phyloP scores from a whole-genome alignment of 2,329 filamentous ascomycete species.

The Juglanconis juglandina region DNA sequence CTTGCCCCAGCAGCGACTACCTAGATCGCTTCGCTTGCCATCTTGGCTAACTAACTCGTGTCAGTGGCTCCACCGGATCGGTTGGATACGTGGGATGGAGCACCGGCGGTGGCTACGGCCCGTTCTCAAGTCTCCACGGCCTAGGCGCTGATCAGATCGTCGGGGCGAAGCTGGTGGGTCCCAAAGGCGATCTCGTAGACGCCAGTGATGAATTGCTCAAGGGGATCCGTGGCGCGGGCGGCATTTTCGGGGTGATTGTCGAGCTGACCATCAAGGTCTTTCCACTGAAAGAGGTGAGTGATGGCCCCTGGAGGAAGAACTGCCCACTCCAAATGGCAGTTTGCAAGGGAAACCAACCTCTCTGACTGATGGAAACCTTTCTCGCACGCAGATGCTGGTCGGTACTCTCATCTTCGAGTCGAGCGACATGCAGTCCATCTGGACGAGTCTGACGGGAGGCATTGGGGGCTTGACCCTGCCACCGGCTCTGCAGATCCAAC shows the following conservation, averaged over 20 bases:
- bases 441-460: neutral
- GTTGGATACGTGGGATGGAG: constrained; percentile 36
- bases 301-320: too few species aligned
- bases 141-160: constrained; percentile 37
- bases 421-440: constrained; percentile 2
- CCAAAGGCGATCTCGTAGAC: constrained; percentile 25
- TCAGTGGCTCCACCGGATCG: neutral
- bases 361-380: neutral
- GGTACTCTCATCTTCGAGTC: constrained; percentile 1
- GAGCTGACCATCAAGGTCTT: constrained; percentile 27
- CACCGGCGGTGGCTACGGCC: constrained; percentile 33
- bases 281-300: constrained; percentile 9
- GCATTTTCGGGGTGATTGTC: constrained; percentile 26
- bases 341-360: neutral
- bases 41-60: neutral
- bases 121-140: constrained; percentile 26
- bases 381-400: neutral
- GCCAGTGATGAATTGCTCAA: constrained; percentile 27
- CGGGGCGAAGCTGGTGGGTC: constrained; percentile 26
- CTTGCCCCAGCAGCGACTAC: neutral
- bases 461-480: neutral
- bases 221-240: constrained; percentile 27
- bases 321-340: neutral
- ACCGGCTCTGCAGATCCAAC: neutral
- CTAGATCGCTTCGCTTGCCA: neutral